phyloP scores from a whole-genome alignment of 768 basidiomycete genomes.

The Boletus reticuloceps region DNA sequence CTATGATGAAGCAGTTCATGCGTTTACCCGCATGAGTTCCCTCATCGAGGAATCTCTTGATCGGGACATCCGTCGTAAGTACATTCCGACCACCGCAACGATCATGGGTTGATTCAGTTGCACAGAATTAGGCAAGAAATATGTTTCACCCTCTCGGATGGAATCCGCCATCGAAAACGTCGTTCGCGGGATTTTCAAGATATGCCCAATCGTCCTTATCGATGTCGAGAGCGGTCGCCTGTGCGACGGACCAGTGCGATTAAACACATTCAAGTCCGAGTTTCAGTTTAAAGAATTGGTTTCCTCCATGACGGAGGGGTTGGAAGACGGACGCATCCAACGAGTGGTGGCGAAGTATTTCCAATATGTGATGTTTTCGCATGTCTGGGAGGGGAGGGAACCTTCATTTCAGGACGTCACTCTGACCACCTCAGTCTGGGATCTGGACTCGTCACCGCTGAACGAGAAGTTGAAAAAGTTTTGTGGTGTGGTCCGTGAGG shows the following conservation, averaged over 20 bases:
- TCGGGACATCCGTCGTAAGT: not conserved
- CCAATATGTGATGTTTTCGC: not conserved
- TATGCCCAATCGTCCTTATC: not conserved
- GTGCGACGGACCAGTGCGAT: not conserved
- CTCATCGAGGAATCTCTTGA: not conserved
- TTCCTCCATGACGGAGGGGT: not conserved
- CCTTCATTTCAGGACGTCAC: not conserved
- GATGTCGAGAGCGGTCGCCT: not conserved
- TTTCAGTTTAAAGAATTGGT: not conserved
- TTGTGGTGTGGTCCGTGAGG: not conserved
- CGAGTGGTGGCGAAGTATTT: not conserved
- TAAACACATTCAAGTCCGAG: not conserved
- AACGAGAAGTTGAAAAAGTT: not conserved
- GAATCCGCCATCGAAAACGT: not conserved
- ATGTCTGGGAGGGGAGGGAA: not conserved
- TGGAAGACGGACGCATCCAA: not conserved
- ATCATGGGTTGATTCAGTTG: not conserved
- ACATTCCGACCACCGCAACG: not conserved
- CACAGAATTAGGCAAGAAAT: not conserved
- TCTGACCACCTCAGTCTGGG: not conserved
- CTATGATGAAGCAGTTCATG: not conserved
- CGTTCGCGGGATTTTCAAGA: not conserved
- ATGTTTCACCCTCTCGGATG: not conserved
- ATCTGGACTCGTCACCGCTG: not conserved
- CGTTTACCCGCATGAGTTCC: not conserved